Evolutionary conservation across 106 monocot species (phyloP).

Genomic region (Dendrobium officinale): DNA sequence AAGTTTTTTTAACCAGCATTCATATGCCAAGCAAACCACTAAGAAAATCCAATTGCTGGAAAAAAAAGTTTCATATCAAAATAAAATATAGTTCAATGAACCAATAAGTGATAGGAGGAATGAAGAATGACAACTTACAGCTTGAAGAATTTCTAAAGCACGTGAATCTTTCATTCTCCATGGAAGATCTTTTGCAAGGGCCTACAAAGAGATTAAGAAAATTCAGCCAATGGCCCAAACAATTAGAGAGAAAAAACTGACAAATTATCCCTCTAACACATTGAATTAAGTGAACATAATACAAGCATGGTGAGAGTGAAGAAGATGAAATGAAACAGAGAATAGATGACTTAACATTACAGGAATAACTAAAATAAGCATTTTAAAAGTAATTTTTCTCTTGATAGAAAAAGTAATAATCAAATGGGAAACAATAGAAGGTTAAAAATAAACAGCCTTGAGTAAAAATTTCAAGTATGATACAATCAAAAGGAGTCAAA

Average conservation of each 20-base stretch:
- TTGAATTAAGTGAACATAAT: neutral
- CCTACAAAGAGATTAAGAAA: constrained; percentile 25
- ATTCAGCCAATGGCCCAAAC: neutral
- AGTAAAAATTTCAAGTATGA: neutral
- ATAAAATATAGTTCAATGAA: neutral
- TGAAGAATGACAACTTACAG: constrained; percentile 31
- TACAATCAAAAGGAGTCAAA: neutral
- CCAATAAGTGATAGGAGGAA: neutral
- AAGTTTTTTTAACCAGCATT: neutral
- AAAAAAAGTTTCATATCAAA: neutral
- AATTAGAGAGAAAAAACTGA: neutral
- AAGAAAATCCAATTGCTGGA: neutral
- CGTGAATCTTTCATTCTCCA: constrained; percentile 76
- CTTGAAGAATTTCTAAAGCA: constrained; percentile 79
- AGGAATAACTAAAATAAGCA: neutral
- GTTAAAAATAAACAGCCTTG: neutral
- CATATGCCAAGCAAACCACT: neutral
- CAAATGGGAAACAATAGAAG: neutral
- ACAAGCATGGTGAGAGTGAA: neutral
- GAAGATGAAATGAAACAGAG: neutral
- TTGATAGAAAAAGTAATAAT: neutral
- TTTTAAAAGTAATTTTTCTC: neutral
- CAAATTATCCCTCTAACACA: neutral
- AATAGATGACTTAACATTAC: neutral
- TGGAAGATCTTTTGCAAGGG: constrained; percentile 83